Conservation (phyloP, 257 asterid species). For the Osmanthus fragrans region DNA sequence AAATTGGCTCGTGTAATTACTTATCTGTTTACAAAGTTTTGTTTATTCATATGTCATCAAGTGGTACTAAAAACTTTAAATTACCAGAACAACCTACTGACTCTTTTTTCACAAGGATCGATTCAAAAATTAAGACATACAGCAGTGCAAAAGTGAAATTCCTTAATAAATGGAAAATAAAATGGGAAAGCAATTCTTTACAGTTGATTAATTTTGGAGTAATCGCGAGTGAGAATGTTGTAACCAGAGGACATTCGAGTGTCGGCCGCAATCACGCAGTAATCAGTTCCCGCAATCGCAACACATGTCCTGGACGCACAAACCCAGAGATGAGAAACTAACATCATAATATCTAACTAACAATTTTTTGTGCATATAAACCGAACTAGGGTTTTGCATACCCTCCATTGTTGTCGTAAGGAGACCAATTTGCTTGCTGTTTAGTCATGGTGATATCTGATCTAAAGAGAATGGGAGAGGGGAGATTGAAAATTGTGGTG, state of each 20-base stretch:
- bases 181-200: slow-evolving; percentile 22
- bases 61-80: not conserved
- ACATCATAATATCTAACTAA: not conserved
- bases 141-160: not conserved
- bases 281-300: slow-evolving; percentile 92
- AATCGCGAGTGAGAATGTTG: slow-evolving; percentile 84
- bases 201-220: slow-evolving; percentile 88
- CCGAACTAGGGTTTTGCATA: slow-evolving; percentile 38
- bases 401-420: slow-evolving; percentile 99
- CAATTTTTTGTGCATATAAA: not conserved
- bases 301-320: slow-evolving; percentile 69
- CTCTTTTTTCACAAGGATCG: not conserved
- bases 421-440: slow-evolving; percentile 89
- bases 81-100: not conserved
- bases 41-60: not conserved
- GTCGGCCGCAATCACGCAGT: slow-evolving; percentile 94
- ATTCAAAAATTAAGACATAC: not conserved
- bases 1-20: not conserved
- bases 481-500: slow-evolving; percentile 1
- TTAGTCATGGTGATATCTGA: slow-evolving; percentile 56
- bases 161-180: not conserved
- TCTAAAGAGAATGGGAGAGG: slow-evolving; percentile 16
- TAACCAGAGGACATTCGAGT: slow-evolving; percentile 89
- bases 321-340: slow-evolving; percentile 3
- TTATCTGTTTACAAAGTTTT: too few species aligned